Base-by-base conservation (phyloP, 805 yeast genomes). In the Metschnikowia aberdeeniae region DNA sequence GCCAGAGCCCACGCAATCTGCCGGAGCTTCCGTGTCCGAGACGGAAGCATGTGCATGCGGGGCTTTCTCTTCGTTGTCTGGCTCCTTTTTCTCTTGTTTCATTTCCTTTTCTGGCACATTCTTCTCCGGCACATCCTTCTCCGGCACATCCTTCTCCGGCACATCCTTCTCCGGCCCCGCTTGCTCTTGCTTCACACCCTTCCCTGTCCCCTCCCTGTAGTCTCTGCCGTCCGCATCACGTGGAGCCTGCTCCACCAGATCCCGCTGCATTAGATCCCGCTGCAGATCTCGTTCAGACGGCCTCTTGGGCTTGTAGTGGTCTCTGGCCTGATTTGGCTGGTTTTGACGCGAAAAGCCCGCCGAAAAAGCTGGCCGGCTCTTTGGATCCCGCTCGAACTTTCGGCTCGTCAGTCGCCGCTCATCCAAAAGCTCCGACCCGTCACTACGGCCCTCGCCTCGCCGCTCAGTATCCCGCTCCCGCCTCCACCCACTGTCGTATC, bases 371-470 rank as follows among this genome's bases (percentile, higher is more conserved):
- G 8, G 32, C 3, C 26, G 17, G 17, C 32, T 29, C n/a, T 20
- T 26, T 20, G 35, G 28, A 19, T 43, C 46, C 10, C 43, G 22
- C 36, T 47, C 49, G 12, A 36, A 44, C 20, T 41, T 40, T 13
- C 53, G 46, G 22, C 37, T 44, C n/a, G 39, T 30, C 38, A 22
- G 51, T 14, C 53, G 41, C 34, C 51, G 46, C 17, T 46, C 50
- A 8, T 46, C 45, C 12, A 46, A 8, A 5, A 31, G 34, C 8
- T 35, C 41, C 8, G 35, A 26, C n/a, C 31, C 38, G 14, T 31
- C 47, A 1, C 24, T 11, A 4, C 40, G 24, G 31, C 12, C 29
- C 3, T 42, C 43, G 3, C 19, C 32, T 27, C 41, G 12, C 6
- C 33, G 42, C 2, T 19, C 36, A 13, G 40, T 39, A 4, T 47